Percentiles rank a stretch among this genome's conserved stretches.
phyloP scores from a whole-genome alignment of 371 early-diverging fungal species.

The Syncephalastrum contaminatum region DNA sequence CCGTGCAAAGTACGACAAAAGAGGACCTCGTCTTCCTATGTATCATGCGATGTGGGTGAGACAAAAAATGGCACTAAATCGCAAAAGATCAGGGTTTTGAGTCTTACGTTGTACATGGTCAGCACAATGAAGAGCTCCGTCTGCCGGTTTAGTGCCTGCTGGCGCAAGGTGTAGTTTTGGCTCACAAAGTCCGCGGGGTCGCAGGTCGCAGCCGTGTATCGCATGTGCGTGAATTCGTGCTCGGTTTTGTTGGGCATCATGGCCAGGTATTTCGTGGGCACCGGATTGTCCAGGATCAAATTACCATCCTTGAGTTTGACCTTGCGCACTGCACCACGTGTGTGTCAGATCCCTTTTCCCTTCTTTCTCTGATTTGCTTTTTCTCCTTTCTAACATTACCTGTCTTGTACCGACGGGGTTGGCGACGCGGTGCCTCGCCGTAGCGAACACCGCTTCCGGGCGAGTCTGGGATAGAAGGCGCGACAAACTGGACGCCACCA shows the following conservation, averaged over 20 bases:
- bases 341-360: too few species aligned
- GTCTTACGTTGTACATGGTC: slow-evolving; percentile 78
- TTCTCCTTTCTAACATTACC: slow-evolving; percentile 26
- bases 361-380: neutral
- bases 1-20: slow-evolving; percentile 90
- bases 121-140: slow-evolving; percentile 91
- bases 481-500: slow-evolving; percentile 19
- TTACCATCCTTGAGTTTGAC: slow-evolving; percentile 76
- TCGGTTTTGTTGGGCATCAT: slow-evolving; percentile 54
- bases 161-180: slow-evolving; percentile 81
- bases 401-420: slow-evolving; percentile 63
- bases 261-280: slow-evolving; percentile 63
- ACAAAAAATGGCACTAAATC: neutral
- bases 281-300: slow-evolving; percentile 77
- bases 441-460: slow-evolving; percentile 29
- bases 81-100: neutral
- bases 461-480: slow-evolving; percentile 26
- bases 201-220: slow-evolving; percentile 89
- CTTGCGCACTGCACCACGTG: slow-evolving; percentile 28
- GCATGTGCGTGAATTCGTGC: slow-evolving; percentile 80
- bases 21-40: slow-evolving; percentile 85
- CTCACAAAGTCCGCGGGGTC: slow-evolving; percentile 78
- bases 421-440: slow-evolving; percentile 54
- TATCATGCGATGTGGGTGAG: neutral
- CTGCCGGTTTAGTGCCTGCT: slow-evolving; percentile 63